phyloP scores from a whole-genome alignment of 768 basidiomycete species.

The Candolleomyces aberdarensis region DNA sequence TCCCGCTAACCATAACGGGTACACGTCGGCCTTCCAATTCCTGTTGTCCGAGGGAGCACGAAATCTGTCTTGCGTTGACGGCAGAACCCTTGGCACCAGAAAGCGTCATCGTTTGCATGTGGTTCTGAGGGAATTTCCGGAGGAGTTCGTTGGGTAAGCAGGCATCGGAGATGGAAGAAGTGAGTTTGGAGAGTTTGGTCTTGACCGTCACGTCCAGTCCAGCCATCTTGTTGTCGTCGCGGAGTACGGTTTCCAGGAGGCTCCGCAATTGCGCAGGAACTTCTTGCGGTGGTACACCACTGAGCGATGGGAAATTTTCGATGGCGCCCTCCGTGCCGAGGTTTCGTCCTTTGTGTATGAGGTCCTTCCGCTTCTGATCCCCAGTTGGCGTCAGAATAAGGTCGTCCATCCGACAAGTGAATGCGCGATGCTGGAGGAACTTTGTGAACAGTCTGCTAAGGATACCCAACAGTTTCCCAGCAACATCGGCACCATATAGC shows the following conservation, averaged over 20 bases:
- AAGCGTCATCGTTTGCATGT: conserved; percentile 99
- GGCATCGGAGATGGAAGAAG: conserved; percentile 84
- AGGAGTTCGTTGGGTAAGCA: conserved; percentile 85
- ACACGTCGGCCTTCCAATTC: conserved; percentile 98
- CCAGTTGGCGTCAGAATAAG: conserved; percentile 84
- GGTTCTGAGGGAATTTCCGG: conserved; percentile 94
- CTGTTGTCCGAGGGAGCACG: conserved; percentile 96
- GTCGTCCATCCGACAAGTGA: conserved; percentile 99
- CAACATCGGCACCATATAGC: conserved; percentile 85
- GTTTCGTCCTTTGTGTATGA: conserved; percentile 63
- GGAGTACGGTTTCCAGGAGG: conserved; percentile 86
- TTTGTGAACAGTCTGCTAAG: conserved; percentile 95
- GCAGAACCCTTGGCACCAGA: conserved; percentile 98
- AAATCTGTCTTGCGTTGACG: conserved; percentile 97
- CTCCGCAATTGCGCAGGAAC: conserved; percentile 53
- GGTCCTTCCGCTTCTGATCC: conserved; percentile 61
- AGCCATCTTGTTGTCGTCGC: conserved; percentile 97
- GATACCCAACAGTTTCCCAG: conserved; percentile 89
- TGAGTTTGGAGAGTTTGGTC: conserved; percentile 79
- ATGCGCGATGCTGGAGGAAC: conserved; percentile 93
- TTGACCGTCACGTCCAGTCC: conserved; percentile 93
- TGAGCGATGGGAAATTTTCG: conserved; percentile 83
- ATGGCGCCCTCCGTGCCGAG: conserved; percentile 87
- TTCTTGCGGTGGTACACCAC: conserved; percentile 46
- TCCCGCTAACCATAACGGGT: conserved; percentile 98